Conservation (phyloP, 805 yeast species). For the Brettanomyces nanus region DNA sequence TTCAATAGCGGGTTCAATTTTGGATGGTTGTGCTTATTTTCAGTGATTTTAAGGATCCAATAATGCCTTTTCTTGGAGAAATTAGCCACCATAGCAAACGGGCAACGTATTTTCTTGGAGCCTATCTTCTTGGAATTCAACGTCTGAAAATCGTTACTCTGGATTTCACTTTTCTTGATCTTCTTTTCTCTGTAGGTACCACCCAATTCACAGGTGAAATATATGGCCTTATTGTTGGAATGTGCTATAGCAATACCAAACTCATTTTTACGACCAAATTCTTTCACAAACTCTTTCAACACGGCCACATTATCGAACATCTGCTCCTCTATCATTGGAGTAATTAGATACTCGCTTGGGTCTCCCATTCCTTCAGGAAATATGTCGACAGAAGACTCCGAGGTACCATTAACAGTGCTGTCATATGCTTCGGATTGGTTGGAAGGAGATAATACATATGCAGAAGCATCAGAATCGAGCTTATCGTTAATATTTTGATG, state of each 20-base stretch:
- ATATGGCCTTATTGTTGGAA: constrained; percentile 49
- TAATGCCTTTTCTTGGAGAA: constrained; percentile 39
- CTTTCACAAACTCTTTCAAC: constrained; percentile 44
- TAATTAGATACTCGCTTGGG: constrained; percentile 36
- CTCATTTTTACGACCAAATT: constrained; percentile 49
- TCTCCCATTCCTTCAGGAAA: constrained; percentile 9
- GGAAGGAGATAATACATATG: background rate
- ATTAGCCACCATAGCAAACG: constrained; percentile 52
- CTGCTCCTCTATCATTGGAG: constrained; percentile 47
- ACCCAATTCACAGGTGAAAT: constrained; percentile 52
- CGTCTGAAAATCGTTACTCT: no score
- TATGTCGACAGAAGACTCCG: background rate
- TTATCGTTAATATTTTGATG: constrained; percentile 7
- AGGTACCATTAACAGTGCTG: background rate
- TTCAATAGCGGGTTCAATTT: constrained; percentile 46
- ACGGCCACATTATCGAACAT: constrained; percentile 41
- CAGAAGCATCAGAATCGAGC: no score
- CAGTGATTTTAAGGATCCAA: constrained; percentile 46
- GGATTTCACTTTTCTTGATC: constrained; percentile 12
- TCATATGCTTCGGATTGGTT: background rate
- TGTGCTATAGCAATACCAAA: constrained; percentile 55
- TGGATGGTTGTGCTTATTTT: constrained; percentile 53
- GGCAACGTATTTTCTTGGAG: constrained; percentile 47
- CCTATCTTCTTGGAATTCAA: constrained; percentile 20
- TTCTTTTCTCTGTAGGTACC: constrained; percentile 48